These are phyloP conservation scores for Coelastrella sp. DNA, from an alignment of 139 green algal species.

Conservation along the genomic window DNA sequence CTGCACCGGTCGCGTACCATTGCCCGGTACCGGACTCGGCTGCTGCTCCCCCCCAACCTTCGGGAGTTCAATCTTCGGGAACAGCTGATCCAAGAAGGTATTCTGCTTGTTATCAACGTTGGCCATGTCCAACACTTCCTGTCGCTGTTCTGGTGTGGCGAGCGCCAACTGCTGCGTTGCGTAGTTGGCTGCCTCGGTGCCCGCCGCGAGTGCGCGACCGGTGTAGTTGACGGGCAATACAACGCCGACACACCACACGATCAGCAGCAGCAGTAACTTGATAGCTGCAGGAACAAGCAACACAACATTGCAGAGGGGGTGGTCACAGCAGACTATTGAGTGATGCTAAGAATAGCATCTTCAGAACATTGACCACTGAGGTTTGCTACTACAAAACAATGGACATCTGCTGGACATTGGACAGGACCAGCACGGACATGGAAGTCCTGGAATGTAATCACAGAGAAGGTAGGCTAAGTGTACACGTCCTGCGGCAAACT, in stretches of 20 bases:
- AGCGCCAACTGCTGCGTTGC: not conserved
- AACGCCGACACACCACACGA: conserved; percentile 59
- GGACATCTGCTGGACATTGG: too few species aligned
- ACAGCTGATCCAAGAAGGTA: not conserved
- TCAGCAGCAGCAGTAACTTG: not conserved
- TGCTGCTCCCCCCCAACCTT: too few species aligned
- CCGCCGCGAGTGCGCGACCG: conserved; percentile 32
- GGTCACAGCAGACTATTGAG: not conserved
- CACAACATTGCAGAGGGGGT: not conserved
- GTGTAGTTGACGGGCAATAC: conserved; percentile 67
- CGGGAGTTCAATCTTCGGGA: not conserved
- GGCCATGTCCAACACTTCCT: not conserved
- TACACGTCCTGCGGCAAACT: too few species aligned
- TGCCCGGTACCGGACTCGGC: not conserved
- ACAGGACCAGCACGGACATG: too few species aligned
- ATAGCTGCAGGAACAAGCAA: conserved; percentile 12
- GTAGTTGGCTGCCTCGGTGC: not conserved
- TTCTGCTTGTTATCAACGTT: not conserved
- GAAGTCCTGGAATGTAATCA: too few species aligned
- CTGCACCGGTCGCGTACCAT: not conserved
- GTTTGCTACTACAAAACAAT: too few species aligned
- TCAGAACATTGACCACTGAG: too few species aligned
- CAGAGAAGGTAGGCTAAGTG: too few species aligned
- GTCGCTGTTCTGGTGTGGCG: not conserved
- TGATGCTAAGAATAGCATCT: too few species aligned